phyloP scores from a whole-genome alignment of 2,329 filamentous ascomycete species.

The Colletotrichum costaricense region DNA sequence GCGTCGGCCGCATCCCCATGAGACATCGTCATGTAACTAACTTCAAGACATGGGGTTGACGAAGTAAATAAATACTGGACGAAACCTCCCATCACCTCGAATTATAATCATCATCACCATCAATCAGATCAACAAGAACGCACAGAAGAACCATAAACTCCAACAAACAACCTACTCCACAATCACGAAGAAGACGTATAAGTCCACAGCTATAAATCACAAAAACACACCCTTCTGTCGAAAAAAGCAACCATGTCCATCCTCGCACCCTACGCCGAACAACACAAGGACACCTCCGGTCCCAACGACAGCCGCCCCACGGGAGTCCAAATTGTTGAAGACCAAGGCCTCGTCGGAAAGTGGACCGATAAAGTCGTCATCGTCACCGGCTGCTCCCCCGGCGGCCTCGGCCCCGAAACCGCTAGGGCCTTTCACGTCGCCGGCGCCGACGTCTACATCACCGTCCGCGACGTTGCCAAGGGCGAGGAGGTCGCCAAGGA shows the following conservation, averaged over 20 bases:
- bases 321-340: slow-evolving; percentile 35
- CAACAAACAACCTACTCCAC: background rate
- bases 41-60: background rate
- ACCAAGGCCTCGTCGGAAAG: slow-evolving; percentile 34
- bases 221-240: background rate
- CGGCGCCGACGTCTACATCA: slow-evolving; percentile 33
- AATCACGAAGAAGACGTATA: background rate
- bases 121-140: background rate
- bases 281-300: slow-evolving; percentile 24
- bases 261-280: slow-evolving; percentile 27
- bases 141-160: background rate
- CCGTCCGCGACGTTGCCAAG: slow-evolving; percentile 25
- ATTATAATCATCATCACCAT: background rate
- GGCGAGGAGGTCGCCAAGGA: slow-evolving; percentile 28
- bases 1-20: background rate
- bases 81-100: background rate
- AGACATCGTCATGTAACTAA: background rate
- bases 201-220: background rate
- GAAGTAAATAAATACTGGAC: background rate
- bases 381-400: slow-evolving; percentile 51
- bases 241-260: background rate
- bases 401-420: slow-evolving; percentile 57
- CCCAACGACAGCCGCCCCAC: slow-evolving; percentile 38
- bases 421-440: slow-evolving; percentile 39
- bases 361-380: slow-evolving; percentile 29